Evolutionary conservation across 2,329 filamentous ascomycete species (phyloP), one percentile per base, ranked within the genome.

Genomic region (Aschersonia sp.): DNA sequence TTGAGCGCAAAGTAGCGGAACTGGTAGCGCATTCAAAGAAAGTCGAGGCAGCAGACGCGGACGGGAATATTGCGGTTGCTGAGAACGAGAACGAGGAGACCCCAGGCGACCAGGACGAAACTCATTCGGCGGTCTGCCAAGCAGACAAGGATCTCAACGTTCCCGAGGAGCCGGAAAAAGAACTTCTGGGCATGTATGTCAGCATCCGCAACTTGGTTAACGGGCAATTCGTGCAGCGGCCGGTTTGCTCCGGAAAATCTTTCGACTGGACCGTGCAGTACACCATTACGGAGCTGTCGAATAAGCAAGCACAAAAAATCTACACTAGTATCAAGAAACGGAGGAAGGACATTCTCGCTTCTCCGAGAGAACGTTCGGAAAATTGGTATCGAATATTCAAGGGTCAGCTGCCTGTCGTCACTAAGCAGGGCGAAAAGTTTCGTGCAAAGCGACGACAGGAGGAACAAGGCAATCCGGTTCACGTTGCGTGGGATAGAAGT

Each of bases 251-350:
- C 62, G 46, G 0, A 32, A 56, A 10, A 28, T 7, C 5, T 1
- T 50, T 62, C 59, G 50, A 79, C 53, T 96, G 89, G 89, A 62
- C 67, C 0, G 69, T 96, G n/a, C 79, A 92, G 55, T 96, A 94
- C 63, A 73, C 80, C 38, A 66, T 96, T 45, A 73, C 75, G 44
- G 84, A 89, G 53, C 68, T 89, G 2, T 47, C 63, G 0, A 53
- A 55, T 3, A 52, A 60, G 0, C 65, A 69, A 7, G 77, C 75
- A 1, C 63, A 61, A 51, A 62, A 48, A 0, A 61, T 84, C 30
- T 88, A 88, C 60, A 42, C 58, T 1, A 66, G 71, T 46, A 69
- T 78, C 50, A 77, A 79, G 59, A 61, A 56, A 3, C 72, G 84
- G 12, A 75, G 86, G 9, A 65, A 63, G 44, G 67, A 67, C 31